Evolutionary conservation across 495 filamentous ascomycete genomes (phyloP), one percentile per base, ranked within the genome.

Genomic region (Penicillium chermesinum): DNA sequence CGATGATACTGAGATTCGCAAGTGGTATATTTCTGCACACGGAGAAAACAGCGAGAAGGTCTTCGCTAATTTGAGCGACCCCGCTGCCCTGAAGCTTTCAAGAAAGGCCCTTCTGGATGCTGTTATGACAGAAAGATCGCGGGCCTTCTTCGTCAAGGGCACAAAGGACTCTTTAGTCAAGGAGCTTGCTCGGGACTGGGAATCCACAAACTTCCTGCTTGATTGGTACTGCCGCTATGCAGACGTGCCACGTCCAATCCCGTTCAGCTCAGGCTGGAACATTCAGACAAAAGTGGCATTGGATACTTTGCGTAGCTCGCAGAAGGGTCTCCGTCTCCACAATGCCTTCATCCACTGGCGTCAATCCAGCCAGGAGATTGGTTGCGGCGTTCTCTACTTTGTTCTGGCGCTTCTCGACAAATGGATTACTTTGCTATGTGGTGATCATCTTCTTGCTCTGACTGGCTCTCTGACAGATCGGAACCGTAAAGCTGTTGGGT

Each of bases 321-420:
- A 82, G 50, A 80, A 79, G 55, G 80, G 79, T 8, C 70, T 83
- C 3, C 65, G 71, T 18, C 59, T 81, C n/a, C 80, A 83, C 63
- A 82, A 76, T 54, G 72, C 78, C 3, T 83, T 83, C 56, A 70
- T 82, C 30, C 78, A 80, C 49, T 83, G 78, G 78, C 77, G 80
- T 7, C 70, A 78, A 21, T 73, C 76, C 0, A 77, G 75, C 38
- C 63, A 71, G 36, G 80, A 83, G 46, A 69, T 83, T 13, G 77
- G 78, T 18, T 81, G 75, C 44, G 75, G 77, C 34, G 53, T 81
- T 34, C 58, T 81, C 6, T 82, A 79, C 63, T 83, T 83, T 46
- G 50, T 83, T 15, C 58, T 81, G 35, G 80, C 80, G 12, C 74
- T 83, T 16, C 59, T 80, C 25, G 80, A 83, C 53, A 80, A 80